Conservation (phyloP, 2,329 filamentous ascomycete species). For the Trichoderma lentiforme region DNA sequence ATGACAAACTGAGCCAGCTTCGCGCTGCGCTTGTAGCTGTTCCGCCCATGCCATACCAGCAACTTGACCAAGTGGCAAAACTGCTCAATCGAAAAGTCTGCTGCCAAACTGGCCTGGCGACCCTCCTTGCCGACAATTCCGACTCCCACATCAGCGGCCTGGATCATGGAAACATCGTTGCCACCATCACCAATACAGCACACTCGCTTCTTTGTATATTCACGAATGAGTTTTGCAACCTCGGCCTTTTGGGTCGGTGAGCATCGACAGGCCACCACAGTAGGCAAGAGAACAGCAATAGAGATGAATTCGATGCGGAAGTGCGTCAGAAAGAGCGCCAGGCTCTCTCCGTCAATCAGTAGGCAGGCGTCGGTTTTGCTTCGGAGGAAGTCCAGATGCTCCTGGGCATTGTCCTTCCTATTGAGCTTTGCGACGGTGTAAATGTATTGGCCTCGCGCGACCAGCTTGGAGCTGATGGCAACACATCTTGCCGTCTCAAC, state of each 20-base stretch:
- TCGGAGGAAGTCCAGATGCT: slow-evolving; percentile 82
- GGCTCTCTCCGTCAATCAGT: slow-evolving; percentile 89
- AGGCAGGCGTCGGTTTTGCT: slow-evolving; percentile 85
- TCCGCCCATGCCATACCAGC: slow-evolving; percentile 97
- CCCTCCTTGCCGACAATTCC: slow-evolving; percentile 98
- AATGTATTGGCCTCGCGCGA: slow-evolving; percentile 90
- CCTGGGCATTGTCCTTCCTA: slow-evolving; percentile 78
- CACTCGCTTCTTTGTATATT: slow-evolving; percentile 88
- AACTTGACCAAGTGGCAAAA: slow-evolving; percentile 94
- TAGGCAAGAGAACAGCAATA: slow-evolving; percentile 79
- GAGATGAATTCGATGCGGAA: slow-evolving; percentile 84
- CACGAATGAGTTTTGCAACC: slow-evolving; percentile 83
- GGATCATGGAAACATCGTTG: slow-evolving; percentile 99
- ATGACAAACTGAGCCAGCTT: slow-evolving; percentile 98
- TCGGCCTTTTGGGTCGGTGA: slow-evolving; percentile 97
- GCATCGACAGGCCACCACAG: slow-evolving; percentile 93
- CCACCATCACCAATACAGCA: slow-evolving; percentile 98
- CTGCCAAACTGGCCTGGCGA: slow-evolving; percentile 87
- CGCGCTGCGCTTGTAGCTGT: slow-evolving; percentile 92
- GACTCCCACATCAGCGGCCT: slow-evolving; percentile 94
- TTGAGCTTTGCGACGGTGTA: slow-evolving; percentile 87
- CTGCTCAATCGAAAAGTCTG: slow-evolving; percentile 94
- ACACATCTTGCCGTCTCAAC: slow-evolving; percentile 97
- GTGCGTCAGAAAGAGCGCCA: slow-evolving; percentile 77
- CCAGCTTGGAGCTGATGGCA: slow-evolving; percentile 89